Base-by-base conservation (phyloP, 345 rosid species). In the Corchorus capsularis region DNA sequence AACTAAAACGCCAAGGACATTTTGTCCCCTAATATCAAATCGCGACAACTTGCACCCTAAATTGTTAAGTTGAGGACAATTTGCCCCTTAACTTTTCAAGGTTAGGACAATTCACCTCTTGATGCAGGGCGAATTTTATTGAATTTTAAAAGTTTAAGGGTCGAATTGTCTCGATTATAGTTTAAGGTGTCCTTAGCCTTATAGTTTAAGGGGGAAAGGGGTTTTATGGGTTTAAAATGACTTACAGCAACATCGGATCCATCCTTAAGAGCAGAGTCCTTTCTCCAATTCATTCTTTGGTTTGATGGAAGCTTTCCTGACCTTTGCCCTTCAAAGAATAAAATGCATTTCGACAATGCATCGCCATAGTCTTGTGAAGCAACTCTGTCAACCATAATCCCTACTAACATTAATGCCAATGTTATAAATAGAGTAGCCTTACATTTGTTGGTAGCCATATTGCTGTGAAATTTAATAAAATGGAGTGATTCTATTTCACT, bases 301-400 rank as follows among this genome's bases (percentile, higher is more conserved):
- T 68, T 55, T 15, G 82, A 15, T 0, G 90, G 90, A 46, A 90
- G 71, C 47, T 71, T 79, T 13, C 91, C 93, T 2, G 93, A 86
- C 59, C 93, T 83, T 63, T 89, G 91, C 41, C 91, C 90, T 82
- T 90, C 90, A 71, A 88, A 90, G 75, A 90, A 90, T 66, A 86
- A 85, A 69, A 88, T 82, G 62, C 85, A 80, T 57, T 83, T 89
- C 12, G 83, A 81, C 47, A 89, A 81, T 46, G 93, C 91, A 35
- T 82, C 87, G 15, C 78, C 79, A 63, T 89, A 89, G 77, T 89
- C 7, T 13, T 66, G 71, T 0, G 71, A 66, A 66, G 37, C 71
- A 66, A 46, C 71, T 45, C 32, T 45, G 37, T 20, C n/a, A 14
- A 66, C 2, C 37, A 46, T 66, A 54, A 46, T 22, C n/a, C 6